Conservation (phyloP, 2,329 filamentous ascomycete species). For the Pseudocercospora fijiensis region DNA sequence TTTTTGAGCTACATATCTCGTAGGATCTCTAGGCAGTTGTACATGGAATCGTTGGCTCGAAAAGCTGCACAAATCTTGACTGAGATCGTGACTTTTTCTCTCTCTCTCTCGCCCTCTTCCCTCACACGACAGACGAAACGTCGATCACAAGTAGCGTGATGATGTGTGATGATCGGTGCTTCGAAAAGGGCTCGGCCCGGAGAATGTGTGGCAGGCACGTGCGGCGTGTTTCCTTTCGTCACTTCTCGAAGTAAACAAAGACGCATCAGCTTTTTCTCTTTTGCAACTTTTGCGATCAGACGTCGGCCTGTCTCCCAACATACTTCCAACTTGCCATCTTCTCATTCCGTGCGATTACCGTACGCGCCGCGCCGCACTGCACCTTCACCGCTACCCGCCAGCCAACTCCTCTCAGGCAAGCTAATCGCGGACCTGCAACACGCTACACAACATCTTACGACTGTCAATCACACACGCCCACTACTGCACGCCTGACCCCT, state of each 20-base stretch:
- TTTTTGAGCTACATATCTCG: slow-evolving; percentile 6
- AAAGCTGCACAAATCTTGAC: neutral
- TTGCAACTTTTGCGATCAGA: neutral
- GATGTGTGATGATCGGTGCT: neutral
- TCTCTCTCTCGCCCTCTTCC: neutral
- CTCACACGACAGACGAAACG: neutral
- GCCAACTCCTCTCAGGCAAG: slow-evolving; percentile 2
- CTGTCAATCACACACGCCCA: neutral
- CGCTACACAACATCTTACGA: slow-evolving; percentile 9
- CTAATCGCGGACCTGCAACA: slow-evolving; percentile 7
- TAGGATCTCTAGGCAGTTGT: slow-evolving; percentile 8
- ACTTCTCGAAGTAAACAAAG: neutral
- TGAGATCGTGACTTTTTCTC: no score
- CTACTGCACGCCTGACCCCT: neutral
- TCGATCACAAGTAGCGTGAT: neutral
- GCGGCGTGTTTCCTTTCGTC: neutral
- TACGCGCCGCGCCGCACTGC: no score
- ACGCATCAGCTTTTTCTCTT: neutral
- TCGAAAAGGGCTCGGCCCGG: neutral
- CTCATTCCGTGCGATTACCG: neutral
- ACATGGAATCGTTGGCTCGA: slow-evolving; percentile 5
- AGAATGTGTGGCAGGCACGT: neutral
- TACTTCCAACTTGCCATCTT: neutral
- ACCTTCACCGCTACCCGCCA: neutral
- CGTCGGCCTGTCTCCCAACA: neutral